Base-by-base conservation (phyloP, 257 asterid species). In the Lithospermum erythrorhizon region DNA sequence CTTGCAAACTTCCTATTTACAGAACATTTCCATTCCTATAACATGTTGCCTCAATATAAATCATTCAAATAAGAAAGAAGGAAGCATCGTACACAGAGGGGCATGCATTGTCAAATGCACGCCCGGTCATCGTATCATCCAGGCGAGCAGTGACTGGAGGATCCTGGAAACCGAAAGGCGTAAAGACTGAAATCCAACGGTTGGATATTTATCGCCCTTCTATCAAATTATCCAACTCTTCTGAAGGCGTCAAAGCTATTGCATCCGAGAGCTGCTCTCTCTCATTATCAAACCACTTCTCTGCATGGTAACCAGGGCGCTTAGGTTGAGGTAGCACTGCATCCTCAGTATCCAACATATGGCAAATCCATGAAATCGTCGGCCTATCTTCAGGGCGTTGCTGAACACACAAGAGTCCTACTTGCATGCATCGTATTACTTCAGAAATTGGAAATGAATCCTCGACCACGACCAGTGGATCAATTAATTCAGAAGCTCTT, bases 381-480 rank as follows among this genome's bases (percentile, higher is more conserved):
- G 63, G 63, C 21, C 63, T 59, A n/a, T 35, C 63, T 29, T 59
- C 53, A n/a, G 63, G 14, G 8, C 63, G 53, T 59, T 59, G 63
- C 16, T 59, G 63, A 25, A 59, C 63, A 9, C 63, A 59, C 10
- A 59, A 41, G 1, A 59, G 53, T 10, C 48, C 63, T 15, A 59
- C 27, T 32, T 59, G 63, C 8, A 59, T 59, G 45, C 63, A 20
- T 21, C 63, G 21, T n/a, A 59, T 15, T 10, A 41, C 63, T 59
- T 59, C 63, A 18, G 57, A 19, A 53, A 53, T 53, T 11, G 57
- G 13, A 53, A 53, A 19, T 53, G 57, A 7, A 53, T 53, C 57
- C 24, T 20, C 32, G 6, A 3, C 32, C 32, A 27, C 16, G 16
- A 53, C 7, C 24, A 53, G 18, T 53, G 57, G 57, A 20, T 53